Evolutionary conservation across 2,329 filamentous ascomycete genomes (phyloP), one percentile per base, ranked within the genome.

Genomic region (Calycina herbarum): DNA sequence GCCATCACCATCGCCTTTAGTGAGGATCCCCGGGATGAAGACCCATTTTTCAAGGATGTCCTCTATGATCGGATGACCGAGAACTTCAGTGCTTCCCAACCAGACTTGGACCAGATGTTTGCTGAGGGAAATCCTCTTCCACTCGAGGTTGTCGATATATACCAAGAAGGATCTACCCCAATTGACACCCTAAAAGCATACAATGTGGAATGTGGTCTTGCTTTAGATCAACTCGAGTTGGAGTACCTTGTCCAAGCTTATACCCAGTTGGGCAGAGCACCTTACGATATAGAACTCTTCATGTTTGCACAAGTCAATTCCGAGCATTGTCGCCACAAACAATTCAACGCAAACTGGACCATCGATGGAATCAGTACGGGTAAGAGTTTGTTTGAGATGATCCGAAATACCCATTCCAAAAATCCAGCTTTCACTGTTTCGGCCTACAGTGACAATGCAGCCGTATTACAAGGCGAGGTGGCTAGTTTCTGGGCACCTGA

Each of bases 301-400:
- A 98, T 98, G 95, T 99, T 98, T 78, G 94, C 94, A 17, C 95
- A 99, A 80, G 94, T 99, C 77, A 98, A 98, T 82, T 98, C 94
- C 2, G 95, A 99, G 83, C 94, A 98, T 79, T 97, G 76, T 67
- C 75, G 79, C 61, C 80, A 83, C 67, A 96, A 97, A 82, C 91
- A 96, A 73, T 99, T 99, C 85, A 99, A 99, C 78, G 94, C 95
- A 33, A 89, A 89, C 66, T 99, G 95, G 93, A 95, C 89, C 17
- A 96, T 99, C 73, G 94, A 99, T 77, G 94, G 94, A 62, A 83
- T 90, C 71, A 81, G 84, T 69, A 95, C 94, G 84, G 84, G 86
- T 57, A 86, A 90, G 76, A 94, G 90, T 70, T 84, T 99, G 7
- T 99, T 99, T 75, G 88, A 88, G 42, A 98, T 99, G 95, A 99